phyloP scores from a whole-genome alignment of 345 rosid genomes.

The Corymbia maculata region DNA sequence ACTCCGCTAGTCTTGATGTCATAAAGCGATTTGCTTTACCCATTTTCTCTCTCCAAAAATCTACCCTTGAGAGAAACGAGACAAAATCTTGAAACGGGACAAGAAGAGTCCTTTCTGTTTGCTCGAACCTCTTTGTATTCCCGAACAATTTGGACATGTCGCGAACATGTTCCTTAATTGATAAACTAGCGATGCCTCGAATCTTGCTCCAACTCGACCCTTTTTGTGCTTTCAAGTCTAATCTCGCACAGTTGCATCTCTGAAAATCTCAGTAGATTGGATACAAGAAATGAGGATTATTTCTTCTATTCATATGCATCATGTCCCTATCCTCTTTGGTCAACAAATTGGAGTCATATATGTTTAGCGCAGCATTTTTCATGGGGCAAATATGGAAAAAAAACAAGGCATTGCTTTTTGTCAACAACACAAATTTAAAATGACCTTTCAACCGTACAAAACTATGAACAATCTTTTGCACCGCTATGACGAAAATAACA shows the following conservation, averaged over 20 bases:
- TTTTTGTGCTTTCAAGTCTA: background rate
- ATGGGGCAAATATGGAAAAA: background rate
- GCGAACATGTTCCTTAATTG: background rate
- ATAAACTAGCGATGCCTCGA: background rate
- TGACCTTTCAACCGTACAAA: background rate
- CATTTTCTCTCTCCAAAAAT: background rate
- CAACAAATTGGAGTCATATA: background rate
- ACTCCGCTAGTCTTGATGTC: background rate
- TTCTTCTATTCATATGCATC: background rate
- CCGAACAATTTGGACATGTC: background rate
- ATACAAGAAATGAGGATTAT: background rate
- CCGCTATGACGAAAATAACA: background rate
- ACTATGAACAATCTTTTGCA: no score
- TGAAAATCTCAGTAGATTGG: background rate
- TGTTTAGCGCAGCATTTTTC: background rate
- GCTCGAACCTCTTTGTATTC: background rate
- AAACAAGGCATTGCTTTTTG: rapidly evolving
- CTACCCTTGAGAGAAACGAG: background rate
- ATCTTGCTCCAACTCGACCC: background rate
- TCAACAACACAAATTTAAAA: background rate
- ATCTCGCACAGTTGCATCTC: background rate
- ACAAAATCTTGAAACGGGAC: background rate
- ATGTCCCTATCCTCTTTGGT: background rate
- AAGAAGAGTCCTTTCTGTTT: background rate
- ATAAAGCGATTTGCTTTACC: background rate